phyloP scores from a whole-genome alignment of 305 asterid genomes.

The Caryopteris hybrid region DNA sequence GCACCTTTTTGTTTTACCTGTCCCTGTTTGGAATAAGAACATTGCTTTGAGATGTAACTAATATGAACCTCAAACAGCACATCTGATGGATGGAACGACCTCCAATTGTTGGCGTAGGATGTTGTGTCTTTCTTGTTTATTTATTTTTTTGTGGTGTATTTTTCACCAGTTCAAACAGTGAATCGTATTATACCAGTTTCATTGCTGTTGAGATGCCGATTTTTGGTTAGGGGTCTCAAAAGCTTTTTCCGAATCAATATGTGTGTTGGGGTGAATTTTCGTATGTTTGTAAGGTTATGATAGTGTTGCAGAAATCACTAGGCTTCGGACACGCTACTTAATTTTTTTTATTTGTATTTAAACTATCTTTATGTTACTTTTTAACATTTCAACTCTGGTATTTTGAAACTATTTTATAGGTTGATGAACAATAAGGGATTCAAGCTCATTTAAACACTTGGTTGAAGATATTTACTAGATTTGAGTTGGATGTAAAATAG shows the following conservation, averaged over 20 bases:
- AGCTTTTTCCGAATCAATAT: not conserved
- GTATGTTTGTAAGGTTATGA: not conserved
- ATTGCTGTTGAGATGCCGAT: constrained; percentile 2
- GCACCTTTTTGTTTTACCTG: not conserved
- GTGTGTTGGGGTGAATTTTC: not conserved
- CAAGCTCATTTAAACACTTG: too few relatives aligned
- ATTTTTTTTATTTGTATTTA: too few relatives aligned
- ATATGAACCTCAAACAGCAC: constrained; percentile 5
- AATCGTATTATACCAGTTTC: not conserved
- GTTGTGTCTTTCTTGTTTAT: not conserved
- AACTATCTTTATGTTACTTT: too few relatives aligned
- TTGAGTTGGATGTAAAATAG: too few relatives aligned
- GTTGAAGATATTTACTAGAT: too few relatives aligned
- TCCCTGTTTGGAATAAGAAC: not conserved
- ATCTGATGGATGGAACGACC: constrained; percentile 4
- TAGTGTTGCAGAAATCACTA: too few relatives aligned
- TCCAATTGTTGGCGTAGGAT: constrained; percentile 9
- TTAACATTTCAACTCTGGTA: too few relatives aligned
- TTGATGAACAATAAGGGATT: too few relatives aligned
- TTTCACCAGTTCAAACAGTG: not conserved
- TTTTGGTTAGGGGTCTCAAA: not conserved
- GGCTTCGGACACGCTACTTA: too few relatives aligned
- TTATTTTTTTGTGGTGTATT: not conserved
- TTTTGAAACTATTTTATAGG: too few relatives aligned
- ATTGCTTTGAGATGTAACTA: not conserved